Conservation (phyloP, 2,329 filamentous ascomycete species). For the Colletotrichum phormii region DNA sequence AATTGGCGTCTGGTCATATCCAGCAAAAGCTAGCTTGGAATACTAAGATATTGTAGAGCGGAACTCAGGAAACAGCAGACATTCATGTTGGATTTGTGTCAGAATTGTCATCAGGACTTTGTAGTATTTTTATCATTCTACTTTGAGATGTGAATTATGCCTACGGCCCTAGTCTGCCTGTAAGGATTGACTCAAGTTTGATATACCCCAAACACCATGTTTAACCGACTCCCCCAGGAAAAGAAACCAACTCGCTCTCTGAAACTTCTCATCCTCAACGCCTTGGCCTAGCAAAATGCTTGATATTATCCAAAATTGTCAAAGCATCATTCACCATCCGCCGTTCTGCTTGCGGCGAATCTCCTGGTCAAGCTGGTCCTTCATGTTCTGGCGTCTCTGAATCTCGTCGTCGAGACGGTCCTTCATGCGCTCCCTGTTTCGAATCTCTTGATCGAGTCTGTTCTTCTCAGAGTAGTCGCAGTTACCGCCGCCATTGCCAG, state of each 20-base stretch:
- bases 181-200: no score
- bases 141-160: no score
- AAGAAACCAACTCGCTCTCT: no score
- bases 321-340: neutral
- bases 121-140: neutral
- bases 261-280: neutral
- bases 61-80: no score
- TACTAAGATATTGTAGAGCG: no score
- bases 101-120: no score
- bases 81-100: no score
- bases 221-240: neutral
- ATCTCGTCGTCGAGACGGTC: slow-evolving; percentile 40
- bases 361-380: slow-evolving; percentile 14
- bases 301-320: no score
- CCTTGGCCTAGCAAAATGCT: neutral
- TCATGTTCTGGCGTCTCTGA: slow-evolving; percentile 14
- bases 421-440: slow-evolving; percentile 41
- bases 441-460: slow-evolving; percentile 43
- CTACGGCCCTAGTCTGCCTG: no score
- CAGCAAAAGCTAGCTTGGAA: no score
- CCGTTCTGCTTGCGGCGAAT: slow-evolving; percentile 2
- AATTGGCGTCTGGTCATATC: no score
- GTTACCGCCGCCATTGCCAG: no score
- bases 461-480: slow-evolving; percentile 2
- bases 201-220: neutral